Evolutionary conservation across 805 yeast genomes (phyloP).

Genomic region (Candida ortonii): DNA sequence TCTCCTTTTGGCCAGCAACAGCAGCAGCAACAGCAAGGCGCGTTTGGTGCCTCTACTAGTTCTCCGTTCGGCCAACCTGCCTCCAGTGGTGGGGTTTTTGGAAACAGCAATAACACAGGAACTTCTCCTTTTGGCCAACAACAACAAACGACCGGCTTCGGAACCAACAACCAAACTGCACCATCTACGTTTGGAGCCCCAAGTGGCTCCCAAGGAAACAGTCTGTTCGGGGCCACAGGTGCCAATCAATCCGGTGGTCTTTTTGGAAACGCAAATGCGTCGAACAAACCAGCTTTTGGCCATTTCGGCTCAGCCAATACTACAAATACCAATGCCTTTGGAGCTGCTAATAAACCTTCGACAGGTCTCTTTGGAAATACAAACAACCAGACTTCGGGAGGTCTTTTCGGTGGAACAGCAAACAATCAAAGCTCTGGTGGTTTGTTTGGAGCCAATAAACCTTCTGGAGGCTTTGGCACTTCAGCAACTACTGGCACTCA

Average conservation of each 20-base stretch:
- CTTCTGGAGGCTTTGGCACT: constrained; percentile 16
- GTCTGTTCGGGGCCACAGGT: constrained; percentile 15
- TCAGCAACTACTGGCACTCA: constrained; percentile 12
- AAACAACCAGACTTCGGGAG: constrained; percentile 18
- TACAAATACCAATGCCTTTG: constrained; percentile 12
- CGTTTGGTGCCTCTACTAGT: constrained; percentile 23
- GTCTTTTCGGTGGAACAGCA: constrained; percentile 23
- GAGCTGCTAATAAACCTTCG: constrained; percentile 5
- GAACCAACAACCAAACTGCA: constrained; percentile 28
- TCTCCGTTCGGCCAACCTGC: constrained; percentile 23
- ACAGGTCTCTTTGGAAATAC: constrained; percentile 18
- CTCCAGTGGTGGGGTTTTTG: constrained; percentile 30
- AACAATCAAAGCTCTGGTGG: constrained; percentile 20
- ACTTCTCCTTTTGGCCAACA: constrained; percentile 20
- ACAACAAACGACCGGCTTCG: constrained; percentile 36
- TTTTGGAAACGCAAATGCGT: constrained; percentile 18
- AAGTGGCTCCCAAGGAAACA: constrained; percentile 30
- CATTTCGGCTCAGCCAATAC: constrained; percentile 30
- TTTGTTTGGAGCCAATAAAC: constrained; percentile 30
- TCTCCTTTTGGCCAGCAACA: constrained; percentile 26
- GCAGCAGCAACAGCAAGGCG: constrained; percentile 20
- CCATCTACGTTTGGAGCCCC: constrained; percentile 22
- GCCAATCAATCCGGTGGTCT: constrained; percentile 9
- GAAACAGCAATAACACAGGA: constrained; percentile 12
- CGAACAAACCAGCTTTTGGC: constrained; percentile 23